Percentiles rank a stretch among this genome's conserved stretches.
Conservation (phyloP, 2,329 filamentous ascomycete species). For the Chalara sp. region DNA sequence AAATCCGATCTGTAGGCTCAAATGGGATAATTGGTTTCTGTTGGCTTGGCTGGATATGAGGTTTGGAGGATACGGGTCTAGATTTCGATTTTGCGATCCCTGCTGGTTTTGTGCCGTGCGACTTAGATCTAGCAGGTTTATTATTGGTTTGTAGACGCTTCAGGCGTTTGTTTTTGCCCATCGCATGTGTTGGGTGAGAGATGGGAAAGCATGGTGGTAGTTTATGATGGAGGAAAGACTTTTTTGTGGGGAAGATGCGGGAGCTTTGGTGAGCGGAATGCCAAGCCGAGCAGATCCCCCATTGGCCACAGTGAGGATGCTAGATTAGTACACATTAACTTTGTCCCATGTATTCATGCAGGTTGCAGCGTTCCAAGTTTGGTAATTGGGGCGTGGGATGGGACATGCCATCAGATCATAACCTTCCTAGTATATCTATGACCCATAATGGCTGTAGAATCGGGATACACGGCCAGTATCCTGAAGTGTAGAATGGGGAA, state of each 20-base stretch:
- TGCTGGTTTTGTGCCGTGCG: not conserved
- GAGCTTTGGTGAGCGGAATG: too few species aligned
- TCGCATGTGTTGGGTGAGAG: not conserved
- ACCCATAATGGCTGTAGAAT: too few species aligned
- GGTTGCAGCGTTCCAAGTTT: too few species aligned
- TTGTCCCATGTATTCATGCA: too few species aligned
- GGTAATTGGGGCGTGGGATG: too few species aligned
- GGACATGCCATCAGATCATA: too few species aligned
- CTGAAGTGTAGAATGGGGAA: too few species aligned
- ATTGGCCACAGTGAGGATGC: too few species aligned
- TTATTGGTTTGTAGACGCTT: conserved; percentile 13
- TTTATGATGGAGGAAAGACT: not conserved
- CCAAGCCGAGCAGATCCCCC: too few species aligned
- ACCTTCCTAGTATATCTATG: too few species aligned
- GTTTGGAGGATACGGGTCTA: conserved; percentile 1
- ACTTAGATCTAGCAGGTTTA: not conserved
- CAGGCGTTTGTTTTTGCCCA: conserved; percentile 3
- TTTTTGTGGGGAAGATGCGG: not conserved
- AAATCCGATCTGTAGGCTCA: conserved; percentile 56
- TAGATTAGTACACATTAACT: too few species aligned
- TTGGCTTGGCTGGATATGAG: conserved; percentile 19
- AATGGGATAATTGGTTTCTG: conserved; percentile 59
- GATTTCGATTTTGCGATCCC: not conserved
- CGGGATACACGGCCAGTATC: too few species aligned
- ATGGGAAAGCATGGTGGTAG: not conserved